Evolutionary conservation across 331 rosid species (phyloP), one percentile per base, ranked within the genome.

Genomic region (Acacia concinna): DNA sequence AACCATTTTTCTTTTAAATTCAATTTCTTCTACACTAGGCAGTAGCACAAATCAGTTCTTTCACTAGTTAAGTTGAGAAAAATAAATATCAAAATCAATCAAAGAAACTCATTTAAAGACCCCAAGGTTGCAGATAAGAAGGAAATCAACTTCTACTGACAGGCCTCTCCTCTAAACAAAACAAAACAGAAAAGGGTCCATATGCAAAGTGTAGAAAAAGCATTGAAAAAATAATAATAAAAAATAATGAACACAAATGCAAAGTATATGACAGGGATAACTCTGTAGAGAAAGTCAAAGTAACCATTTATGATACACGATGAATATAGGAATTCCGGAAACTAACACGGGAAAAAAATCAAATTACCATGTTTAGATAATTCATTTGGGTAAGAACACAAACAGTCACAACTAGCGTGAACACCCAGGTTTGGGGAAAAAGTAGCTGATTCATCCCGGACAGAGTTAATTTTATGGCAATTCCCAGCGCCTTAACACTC

Each of bases 401-500:
- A 68, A 83, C 73, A 63, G 86, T 57, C 62, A 95, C 98, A 77
- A 95, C 85, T 73, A 92, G 72, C 59, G 93, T 83, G 75, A 95
- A 95, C 68, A 77, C 89, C 98, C 98, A 95, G 15, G 98, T 92
- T 81, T 95, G 94, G 23, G 98, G 98, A 81, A 81, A 95, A 83
- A 92, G 79, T 71, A 95, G 91, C 79, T 95, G 98, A 84, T 92
- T 95, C 86, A 87, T 93, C 78, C 98, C 98, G 0, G 96, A 90
- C 32, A 95, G 77, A 30, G 98, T 92, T 86, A 95, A 81, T 86
- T 95, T 95, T 88, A 95, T 85, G 74, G 97, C 98, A 85, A 95
- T 95, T 82, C 98, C 98, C 72, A 95, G 92, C 72, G 98, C 98
- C 87, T 91, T 95, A 69, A 95, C 98, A 75, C 98, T 89, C 98